Conservation (phyloP, 352 stramenopile genomes). For the Phytophthora constricta region DNA sequence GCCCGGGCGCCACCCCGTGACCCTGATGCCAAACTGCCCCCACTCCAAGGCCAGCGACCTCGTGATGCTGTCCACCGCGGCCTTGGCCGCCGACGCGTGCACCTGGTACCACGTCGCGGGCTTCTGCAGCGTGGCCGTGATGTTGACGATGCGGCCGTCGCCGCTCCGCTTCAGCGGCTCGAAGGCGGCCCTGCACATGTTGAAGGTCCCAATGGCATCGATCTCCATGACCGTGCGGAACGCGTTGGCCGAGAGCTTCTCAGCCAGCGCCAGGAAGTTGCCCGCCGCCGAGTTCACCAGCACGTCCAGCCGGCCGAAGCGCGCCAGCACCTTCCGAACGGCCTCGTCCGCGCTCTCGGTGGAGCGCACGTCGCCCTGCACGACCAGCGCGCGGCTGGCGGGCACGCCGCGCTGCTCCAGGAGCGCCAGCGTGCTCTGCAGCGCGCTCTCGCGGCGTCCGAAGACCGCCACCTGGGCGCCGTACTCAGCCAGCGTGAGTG, state of each 20-base stretch:
- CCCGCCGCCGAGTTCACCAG: conserved; percentile 94
- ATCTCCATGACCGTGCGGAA: conserved; percentile 98
- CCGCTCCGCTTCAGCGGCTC: conserved; percentile 69
- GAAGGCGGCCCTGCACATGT: conserved; percentile 94
- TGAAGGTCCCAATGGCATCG: conserved; percentile 96
- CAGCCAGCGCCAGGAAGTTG: conserved; percentile 93
- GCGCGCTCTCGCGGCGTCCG: conserved; percentile 89
- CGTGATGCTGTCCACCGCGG: conserved; percentile 95
- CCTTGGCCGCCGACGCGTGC: conserved; percentile 95
- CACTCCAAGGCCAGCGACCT: conserved; percentile 96
- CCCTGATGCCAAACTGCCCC: conserved; percentile 93
- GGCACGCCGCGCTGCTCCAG: conserved; percentile 56
- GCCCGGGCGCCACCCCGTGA: conserved; percentile 96
- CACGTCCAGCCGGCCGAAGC: conserved; percentile 92
- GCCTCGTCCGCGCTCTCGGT: conserved; percentile 76
- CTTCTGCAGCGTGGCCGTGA: conserved; percentile 94
- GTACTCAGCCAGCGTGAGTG: conserved; percentile 90
- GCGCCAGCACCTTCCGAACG: conserved; percentile 74
- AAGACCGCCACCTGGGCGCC: conserved; percentile 94
- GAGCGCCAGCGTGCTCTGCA: conserved; percentile 84
- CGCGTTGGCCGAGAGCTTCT: conserved; percentile 92
- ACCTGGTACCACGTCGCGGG: conserved; percentile 94
- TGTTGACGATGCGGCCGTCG: conserved; percentile 94
- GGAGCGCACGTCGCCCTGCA: conserved; percentile 89
- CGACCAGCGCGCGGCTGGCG: conserved; percentile 34